A percentile compares a stretch with the other conserved stretches of the same genome.
Evolutionary conservation across 2,329 filamentous ascomycete species (phyloP).

Genomic region (Fusarium redolens): DNA sequence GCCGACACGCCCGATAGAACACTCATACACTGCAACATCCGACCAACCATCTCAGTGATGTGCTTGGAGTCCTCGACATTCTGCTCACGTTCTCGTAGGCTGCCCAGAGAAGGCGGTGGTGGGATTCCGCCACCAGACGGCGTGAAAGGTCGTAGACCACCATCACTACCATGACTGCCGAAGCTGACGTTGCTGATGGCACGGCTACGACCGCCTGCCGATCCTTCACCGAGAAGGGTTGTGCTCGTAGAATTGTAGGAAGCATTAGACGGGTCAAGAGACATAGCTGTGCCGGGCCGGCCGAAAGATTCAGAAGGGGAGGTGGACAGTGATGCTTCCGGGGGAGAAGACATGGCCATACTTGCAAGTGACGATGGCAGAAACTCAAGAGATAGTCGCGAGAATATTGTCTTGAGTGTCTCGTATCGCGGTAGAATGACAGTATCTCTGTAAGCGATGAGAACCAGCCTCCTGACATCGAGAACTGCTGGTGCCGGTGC

Average conservation of each 20-base stretch:
- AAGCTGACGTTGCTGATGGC: constrained; percentile 88
- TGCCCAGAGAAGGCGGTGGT: constrained; percentile 49
- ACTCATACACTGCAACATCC: constrained; percentile 96
- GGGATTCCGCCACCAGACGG: constrained; percentile 50
- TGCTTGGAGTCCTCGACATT: constrained; percentile 77
- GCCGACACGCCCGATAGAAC: constrained; percentile 74
- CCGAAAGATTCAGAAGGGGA: constrained; percentile 62
- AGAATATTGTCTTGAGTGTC: constrained; percentile 88
- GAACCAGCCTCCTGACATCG: constrained; percentile 88
- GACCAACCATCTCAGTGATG: constrained; percentile 91
- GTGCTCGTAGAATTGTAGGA: constrained; percentile 85
- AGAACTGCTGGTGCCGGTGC: constrained; percentile 68
- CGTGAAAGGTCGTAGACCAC: constrained; percentile 63
- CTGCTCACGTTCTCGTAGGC: constrained; percentile 67
- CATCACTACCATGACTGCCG: constrained; percentile 62
- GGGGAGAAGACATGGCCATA: constrained; percentile 65
- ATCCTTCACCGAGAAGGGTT: constrained; percentile 78
- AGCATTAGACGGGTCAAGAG: constrained; percentile 77
- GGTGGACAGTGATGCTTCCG: constrained; percentile 62
- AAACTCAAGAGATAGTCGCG: constrained; percentile 86
- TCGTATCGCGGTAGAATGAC: constrained; percentile 92
- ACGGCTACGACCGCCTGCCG: constrained; percentile 73
- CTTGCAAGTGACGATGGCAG: constrained; percentile 65
- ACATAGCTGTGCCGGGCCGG: constrained; percentile 79
- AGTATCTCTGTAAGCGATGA: constrained; percentile 88